Conservation (phyloP, 1,284 basidiomycete genomes). For the Naganishia albida region DNA sequence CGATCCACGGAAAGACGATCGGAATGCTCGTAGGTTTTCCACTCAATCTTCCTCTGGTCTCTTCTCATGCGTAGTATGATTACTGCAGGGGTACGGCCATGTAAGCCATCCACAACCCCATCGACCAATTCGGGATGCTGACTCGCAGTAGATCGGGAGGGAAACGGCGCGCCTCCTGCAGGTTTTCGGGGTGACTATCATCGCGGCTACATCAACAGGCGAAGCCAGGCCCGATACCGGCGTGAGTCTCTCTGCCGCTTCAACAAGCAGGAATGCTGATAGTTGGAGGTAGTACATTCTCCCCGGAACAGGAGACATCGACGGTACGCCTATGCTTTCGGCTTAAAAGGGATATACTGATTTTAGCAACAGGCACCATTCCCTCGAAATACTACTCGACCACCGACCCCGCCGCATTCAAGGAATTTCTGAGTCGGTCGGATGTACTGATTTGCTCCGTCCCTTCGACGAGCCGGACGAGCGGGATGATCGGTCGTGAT, state of each 20-base stretch:
- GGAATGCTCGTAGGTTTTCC: constrained; percentile 44
- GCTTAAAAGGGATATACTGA: not conserved
- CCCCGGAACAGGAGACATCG: constrained; percentile 49
- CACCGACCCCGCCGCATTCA: constrained; percentile 42
- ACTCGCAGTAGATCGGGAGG: constrained; percentile 40
- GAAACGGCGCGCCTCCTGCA: constrained; percentile 50
- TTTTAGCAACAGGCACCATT: constrained; percentile 39
- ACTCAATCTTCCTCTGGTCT: too few species aligned
- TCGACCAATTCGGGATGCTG: not conserved
- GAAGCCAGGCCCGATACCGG: constrained; percentile 44
- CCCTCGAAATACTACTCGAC: constrained; percentile 48
- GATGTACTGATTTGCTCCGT: constrained; percentile 50
- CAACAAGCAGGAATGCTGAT: not conserved
- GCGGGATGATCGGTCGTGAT: constrained; percentile 41
- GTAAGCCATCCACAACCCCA: not conserved
- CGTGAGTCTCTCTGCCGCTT: constrained; percentile 36
- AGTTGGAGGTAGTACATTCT: constrained; percentile 42
- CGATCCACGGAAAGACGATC: constrained; percentile 44
- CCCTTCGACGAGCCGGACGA: constrained; percentile 47
- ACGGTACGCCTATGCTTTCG: constrained; percentile 39
- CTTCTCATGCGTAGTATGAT: not conserved
- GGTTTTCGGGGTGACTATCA: constrained; percentile 45
- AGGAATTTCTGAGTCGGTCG: constrained; percentile 42
- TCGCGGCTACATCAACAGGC: constrained; percentile 52
- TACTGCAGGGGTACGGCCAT: constrained; percentile 33